Evolutionary conservation across 257 asterid species (phyloP).

Genomic region (Thymus mandschuricus): DNA sequence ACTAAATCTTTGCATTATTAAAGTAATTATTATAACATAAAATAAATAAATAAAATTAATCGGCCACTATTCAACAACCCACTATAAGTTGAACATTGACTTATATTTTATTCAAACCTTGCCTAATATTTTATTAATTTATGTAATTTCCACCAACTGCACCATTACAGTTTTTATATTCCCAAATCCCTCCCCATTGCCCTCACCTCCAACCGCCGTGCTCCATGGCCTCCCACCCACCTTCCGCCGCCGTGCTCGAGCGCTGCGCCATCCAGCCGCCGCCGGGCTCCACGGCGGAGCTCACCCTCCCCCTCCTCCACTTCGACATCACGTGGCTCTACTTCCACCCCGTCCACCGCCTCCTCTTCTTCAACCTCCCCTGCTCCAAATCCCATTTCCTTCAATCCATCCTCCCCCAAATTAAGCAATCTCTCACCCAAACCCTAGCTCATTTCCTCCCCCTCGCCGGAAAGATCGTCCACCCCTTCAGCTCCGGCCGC

Average conservation of each 20-base stretch:
- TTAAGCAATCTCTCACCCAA: conserved; percentile 37
- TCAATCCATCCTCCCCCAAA: conserved; percentile 33
- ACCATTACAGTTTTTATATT: background rate
- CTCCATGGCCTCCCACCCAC: conserved; percentile 37
- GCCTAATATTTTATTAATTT: background rate
- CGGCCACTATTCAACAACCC: background rate
- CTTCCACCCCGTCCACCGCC: conserved; percentile 50
- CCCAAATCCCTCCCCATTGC: background rate
- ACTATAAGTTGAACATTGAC: background rate
- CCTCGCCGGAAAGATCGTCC: conserved; percentile 46
- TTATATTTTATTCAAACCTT: background rate
- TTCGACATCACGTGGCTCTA: conserved; percentile 47
- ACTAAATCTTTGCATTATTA: too few relatives aligned
- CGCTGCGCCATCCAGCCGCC: conserved; percentile 48
- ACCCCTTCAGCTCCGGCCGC: conserved; percentile 34
- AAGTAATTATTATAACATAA: too few relatives aligned
- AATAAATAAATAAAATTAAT: too few relatives aligned
- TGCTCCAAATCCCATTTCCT: conserved; percentile 38
- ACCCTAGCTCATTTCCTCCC: conserved; percentile 50
- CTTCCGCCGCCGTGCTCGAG: conserved; percentile 45
- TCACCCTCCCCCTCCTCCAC: conserved; percentile 51
- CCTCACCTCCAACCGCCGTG: background rate
- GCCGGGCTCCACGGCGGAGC: conserved; percentile 37
- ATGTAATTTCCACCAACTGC: background rate
- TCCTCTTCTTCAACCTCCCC: conserved; percentile 48